Evolutionary conservation across 768 basidiomycete species (phyloP).

Genomic region (Pholiota conissans): DNA sequence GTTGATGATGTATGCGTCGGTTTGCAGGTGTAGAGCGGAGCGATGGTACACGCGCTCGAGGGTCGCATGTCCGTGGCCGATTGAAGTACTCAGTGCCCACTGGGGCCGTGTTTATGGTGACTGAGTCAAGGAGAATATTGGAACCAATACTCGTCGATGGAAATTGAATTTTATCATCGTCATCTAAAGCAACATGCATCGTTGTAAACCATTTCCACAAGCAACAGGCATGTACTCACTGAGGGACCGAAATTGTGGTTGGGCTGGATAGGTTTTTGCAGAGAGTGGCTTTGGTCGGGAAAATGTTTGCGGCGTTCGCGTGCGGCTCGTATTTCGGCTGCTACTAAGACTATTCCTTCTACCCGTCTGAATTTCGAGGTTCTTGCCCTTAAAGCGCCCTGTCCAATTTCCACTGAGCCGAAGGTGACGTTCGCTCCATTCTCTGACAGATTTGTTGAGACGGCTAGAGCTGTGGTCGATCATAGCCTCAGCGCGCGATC

Average conservation of each 20-base stretch:
- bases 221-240: not conserved
- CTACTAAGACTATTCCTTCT: not conserved
- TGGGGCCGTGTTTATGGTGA: slow-evolving; percentile 21
- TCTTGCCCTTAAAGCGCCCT: slow-evolving; percentile 32
- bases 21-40: slow-evolving; percentile 18
- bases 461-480: slow-evolving; percentile 22
- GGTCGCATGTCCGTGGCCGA: slow-evolving; percentile 19
- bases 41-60: slow-evolving; percentile 24
- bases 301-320: slow-evolving; percentile 19
- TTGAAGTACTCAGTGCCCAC: slow-evolving; percentile 13
- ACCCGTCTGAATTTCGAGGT: slow-evolving; percentile 5
- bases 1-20: slow-evolving; percentile 18
- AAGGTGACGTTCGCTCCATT: slow-evolving; percentile 58
- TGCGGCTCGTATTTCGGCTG: slow-evolving; percentile 29
- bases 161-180: slow-evolving; percentile 9
- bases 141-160: slow-evolving; percentile 16
- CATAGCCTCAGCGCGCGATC: slow-evolving; percentile 45
- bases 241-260: slow-evolving; percentile 6
- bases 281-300: slow-evolving; percentile 12
- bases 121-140: slow-evolving; percentile 18
- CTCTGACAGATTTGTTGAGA: slow-evolving; percentile 37
- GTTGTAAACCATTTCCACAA: not conserved
- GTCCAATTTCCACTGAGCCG: slow-evolving; percentile 58
- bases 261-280: slow-evolving; percentile 11
- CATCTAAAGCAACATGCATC: not conserved